Percentiles rank a stretch among this genome's conserved stretches.
These are phyloP conservation scores for Herpotrichia juniperi DNA, from an alignment of 2,329 filamentous ascomycete species.

Conservation along the genomic window DNA sequence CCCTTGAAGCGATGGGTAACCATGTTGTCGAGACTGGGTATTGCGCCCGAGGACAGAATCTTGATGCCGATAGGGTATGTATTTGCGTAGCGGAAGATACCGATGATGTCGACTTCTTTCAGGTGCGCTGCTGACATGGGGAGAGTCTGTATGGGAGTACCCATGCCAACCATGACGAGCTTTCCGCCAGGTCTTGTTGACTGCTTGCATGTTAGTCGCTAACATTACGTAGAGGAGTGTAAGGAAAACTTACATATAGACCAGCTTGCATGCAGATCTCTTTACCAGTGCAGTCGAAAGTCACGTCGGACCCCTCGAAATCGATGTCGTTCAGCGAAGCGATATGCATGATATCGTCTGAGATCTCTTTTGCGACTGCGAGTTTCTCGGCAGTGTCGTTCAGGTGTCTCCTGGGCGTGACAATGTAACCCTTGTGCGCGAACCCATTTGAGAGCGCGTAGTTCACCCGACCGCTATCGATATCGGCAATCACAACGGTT, in stretches of 20 bases:
- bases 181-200: constrained; percentile 56
- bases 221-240: neutral
- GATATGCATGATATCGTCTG: constrained; percentile 43
- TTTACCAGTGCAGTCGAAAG: constrained; percentile 51
- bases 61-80: constrained; percentile 62
- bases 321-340: constrained; percentile 43
- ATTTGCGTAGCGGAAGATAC: constrained; percentile 63
- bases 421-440: constrained; percentile 46
- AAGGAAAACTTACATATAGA: constrained; percentile 43
- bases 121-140: constrained; percentile 61
- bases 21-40: constrained; percentile 58
- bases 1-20: constrained; percentile 59
- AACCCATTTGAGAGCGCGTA: constrained; percentile 48
- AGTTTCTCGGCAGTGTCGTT: constrained; percentile 40
- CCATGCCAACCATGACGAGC: constrained; percentile 63
- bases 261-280: constrained; percentile 51
- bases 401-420: constrained; percentile 28
- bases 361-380: constrained; percentile 41
- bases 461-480: constrained; percentile 47
- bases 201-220: constrained; percentile 26
- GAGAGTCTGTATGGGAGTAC: constrained; percentile 60
- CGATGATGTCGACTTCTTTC: constrained; percentile 62
- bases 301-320: constrained; percentile 48
- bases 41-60: constrained; percentile 56
- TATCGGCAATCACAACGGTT: constrained; percentile 48